Conservation (phyloP, 331 rosid genomes). For the Malus hybrid region DNA sequence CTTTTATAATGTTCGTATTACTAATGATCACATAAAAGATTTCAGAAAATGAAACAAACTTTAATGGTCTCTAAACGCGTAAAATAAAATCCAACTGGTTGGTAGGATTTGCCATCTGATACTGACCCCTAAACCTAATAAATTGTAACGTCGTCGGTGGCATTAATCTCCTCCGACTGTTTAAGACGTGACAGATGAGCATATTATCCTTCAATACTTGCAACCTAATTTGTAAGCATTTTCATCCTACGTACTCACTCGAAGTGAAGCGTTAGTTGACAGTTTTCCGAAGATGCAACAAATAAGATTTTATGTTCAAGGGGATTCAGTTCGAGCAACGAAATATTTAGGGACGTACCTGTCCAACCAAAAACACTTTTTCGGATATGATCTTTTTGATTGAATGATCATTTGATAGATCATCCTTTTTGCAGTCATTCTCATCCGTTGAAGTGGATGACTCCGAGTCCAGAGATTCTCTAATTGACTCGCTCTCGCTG, state of each 20-base stretch:
- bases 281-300: not conserved
- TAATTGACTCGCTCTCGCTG: slow-evolving; percentile 18
- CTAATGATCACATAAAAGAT: no score
- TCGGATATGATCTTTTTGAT: slow-evolving; percentile 17
- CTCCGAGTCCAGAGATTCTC: slow-evolving; percentile 11
- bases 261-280: not conserved
- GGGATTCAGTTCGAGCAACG: not conserved
- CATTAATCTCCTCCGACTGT: not conserved
- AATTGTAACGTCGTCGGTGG: not conserved
- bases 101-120: not conserved
- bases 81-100: not conserved
- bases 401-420: slow-evolving; percentile 8
- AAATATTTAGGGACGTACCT: slow-evolving; percentile 33
- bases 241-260: not conserved
- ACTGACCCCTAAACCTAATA: not conserved
- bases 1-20: not conserved
- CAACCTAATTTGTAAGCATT: not conserved
- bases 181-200: not conserved
- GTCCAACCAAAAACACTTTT: slow-evolving; percentile 16
- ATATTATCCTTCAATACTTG: not conserved
- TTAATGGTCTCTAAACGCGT: not conserved
- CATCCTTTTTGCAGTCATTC: slow-evolving; percentile 9
- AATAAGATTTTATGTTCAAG: not conserved
- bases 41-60: no score
- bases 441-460: slow-evolving; percentile 15